These are phyloP conservation scores for Phaeoacremonium minimum DNA, from an alignment of 2,329 filamentous ascomycete species.

Conservation along the genomic window DNA sequence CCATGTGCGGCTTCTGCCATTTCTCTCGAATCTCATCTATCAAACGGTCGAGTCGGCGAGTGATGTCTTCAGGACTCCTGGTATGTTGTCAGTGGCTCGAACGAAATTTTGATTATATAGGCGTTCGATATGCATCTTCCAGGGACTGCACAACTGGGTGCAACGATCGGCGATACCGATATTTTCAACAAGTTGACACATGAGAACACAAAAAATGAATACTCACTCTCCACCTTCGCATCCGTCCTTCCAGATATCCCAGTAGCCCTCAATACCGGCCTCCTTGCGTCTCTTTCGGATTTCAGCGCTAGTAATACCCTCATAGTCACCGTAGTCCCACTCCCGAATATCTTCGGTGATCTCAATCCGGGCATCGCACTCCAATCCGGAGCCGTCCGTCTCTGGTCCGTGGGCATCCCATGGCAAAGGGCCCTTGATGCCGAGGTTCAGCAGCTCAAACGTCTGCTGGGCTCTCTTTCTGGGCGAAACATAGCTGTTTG, in stretches of 20 bases:
- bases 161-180: too few species aligned
- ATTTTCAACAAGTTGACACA: too few species aligned
- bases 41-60: constrained; percentile 66
- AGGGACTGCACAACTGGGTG: too few species aligned
- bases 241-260: constrained; percentile 90
- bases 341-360: constrained; percentile 71
- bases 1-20: constrained; percentile 61
- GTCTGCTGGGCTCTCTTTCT: constrained; percentile 80
- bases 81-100: too few species aligned
- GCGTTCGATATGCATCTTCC: too few species aligned
- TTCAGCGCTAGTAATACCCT: constrained; percentile 69
- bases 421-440: constrained; percentile 63
- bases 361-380: constrained; percentile 58
- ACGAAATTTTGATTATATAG: too few species aligned
- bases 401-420: constrained; percentile 53
- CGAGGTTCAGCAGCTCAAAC: constrained; percentile 81
- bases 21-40: constrained; percentile 69
- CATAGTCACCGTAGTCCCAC: constrained; percentile 87
- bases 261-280: constrained; percentile 53
- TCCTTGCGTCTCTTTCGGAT: constrained; percentile 57
- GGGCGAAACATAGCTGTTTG: constrained; percentile 73
- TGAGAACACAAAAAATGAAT: neutral
- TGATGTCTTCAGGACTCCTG: constrained; percentile 69
- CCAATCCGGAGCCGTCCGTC: constrained; percentile 28
- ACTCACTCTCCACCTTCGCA: constrained; percentile 80